Conservation (phyloP, 306 rosid genomes). For the Quercus rubra region DNA sequence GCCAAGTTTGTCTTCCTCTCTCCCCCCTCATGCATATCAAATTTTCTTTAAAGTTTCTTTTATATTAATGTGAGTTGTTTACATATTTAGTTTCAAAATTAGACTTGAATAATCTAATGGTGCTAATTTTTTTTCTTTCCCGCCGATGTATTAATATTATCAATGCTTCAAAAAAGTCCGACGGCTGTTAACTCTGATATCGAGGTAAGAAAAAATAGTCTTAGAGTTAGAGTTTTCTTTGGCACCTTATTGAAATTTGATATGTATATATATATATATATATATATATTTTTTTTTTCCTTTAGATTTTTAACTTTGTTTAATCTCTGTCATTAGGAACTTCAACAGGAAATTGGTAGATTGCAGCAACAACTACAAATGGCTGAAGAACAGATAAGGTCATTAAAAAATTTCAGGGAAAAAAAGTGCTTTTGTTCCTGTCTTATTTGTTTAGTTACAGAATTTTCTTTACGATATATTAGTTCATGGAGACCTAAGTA, state of each 20-base stretch:
- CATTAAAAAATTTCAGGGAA: neutral
- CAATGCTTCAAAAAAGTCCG: constrained; percentile 30
- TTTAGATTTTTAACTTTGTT: neutral
- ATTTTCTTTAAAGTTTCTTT: neutral
- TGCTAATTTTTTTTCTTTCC: neutral
- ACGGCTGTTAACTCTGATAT: constrained; percentile 30
- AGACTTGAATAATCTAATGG: neutral
- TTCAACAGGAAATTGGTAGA: constrained; percentile 61
- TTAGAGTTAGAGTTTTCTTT: neutral
- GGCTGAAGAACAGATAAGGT: constrained; percentile 84
- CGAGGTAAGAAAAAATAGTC: constrained; percentile 28
- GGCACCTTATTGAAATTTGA: neutral
- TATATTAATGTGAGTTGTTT: neutral
- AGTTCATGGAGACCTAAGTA: neutral
- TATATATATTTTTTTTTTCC: no score
- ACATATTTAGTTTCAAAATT: no score
- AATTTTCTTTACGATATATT: neutral
- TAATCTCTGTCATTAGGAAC: constrained; percentile 44
- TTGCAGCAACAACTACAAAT: constrained; percentile 77
- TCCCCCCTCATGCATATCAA: neutral
- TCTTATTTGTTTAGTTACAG: neutral
- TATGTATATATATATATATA: no score
- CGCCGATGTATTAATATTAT: neutral
- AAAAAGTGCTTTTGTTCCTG: neutral
- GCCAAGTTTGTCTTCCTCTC: constrained; percentile 29